phyloP scores from a whole-genome alignment of 768 basidiomycete genomes.

The Leccinum olivaceopallidum region DNA sequence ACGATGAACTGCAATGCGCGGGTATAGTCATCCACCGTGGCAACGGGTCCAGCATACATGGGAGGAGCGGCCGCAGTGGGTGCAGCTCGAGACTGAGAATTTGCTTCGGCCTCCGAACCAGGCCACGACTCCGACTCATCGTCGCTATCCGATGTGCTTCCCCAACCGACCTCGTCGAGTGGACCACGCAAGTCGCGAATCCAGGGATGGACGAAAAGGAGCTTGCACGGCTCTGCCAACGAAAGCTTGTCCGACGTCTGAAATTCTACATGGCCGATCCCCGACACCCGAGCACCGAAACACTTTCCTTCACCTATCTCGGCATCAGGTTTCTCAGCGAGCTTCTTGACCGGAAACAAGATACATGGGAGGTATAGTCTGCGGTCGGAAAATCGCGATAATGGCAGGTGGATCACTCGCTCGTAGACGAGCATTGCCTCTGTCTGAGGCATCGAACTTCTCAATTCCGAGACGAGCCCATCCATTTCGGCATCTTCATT shows the following conservation, averaged over 20 bases:
- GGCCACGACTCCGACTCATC: not conserved
- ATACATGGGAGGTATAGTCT: too few species aligned
- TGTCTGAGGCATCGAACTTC: too few species aligned
- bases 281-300: too few species aligned
- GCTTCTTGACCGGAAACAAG: too few species aligned
- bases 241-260: not conserved
- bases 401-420: too few species aligned
- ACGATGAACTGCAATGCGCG: slow-evolving; percentile 9
- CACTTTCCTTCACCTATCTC: too few species aligned
- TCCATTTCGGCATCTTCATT: too few species aligned
- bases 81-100: not conserved
- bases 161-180: not conserved
- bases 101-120: not conserved
- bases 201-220: slow-evolving; percentile 15
- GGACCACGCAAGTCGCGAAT: slow-evolving; percentile 9
- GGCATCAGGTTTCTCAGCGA: too few species aligned
- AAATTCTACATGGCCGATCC: slow-evolving; percentile 1
- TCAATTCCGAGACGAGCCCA: too few species aligned
- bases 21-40: not conserved
- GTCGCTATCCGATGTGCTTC: not conserved
- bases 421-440: too few species aligned
- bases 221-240: not conserved
- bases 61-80: not conserved
- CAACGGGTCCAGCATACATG: too few species aligned
- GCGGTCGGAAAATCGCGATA: too few species aligned